Base-by-base conservation (phyloP, 1,284 basidiomycete genomes). In the Irpex rosettiformis region DNA sequence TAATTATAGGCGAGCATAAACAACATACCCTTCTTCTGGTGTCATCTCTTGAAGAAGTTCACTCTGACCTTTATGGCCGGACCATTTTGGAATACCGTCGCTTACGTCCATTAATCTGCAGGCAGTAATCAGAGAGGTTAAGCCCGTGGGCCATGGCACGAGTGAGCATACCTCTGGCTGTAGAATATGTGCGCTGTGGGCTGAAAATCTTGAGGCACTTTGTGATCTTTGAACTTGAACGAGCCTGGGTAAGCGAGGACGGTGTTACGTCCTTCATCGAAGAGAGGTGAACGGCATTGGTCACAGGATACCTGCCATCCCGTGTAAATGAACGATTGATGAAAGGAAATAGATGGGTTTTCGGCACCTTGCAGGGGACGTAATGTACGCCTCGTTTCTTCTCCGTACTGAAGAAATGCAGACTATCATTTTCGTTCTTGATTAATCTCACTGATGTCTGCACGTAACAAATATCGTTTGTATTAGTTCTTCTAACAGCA, bases 171-270 rank as follows among this genome's bases (percentile, higher is more conserved):
- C 62, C 70, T 60, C 56, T 69, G 54, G 43, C 64, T 62, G 61
- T 72, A 73, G 62, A 72, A 73, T 53, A 70, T 72, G 57, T 72
- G 71, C 5, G 67, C 67, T 1, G 69, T 69, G 0, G 72, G 71
- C 53, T 69, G 69, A 64, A 73, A 73, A 56, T 70, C 64, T 27
- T 58, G 47, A 0, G 71, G 70, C 4, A 71, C 64, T 40, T 68
- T 66, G n/a, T 62, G 37, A 53, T 66, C 63, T 7, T 63, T 57
- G 59, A 73, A 73, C 21, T 65, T 62, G 65, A 73, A 72, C 2
- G 66, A 61, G 8, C 67, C 62, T 0, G 72, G 72, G 57, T 72
- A 73, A 1, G 72, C 72, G 8, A 73, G 66, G 7, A 74, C 70
- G 6, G 67, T 70, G 57, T 67, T 65, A n/a, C 70, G 64, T 21